Conservation (phyloP, 2,329 filamentous ascomycete species). For the Colletotrichum godetiae region DNA sequence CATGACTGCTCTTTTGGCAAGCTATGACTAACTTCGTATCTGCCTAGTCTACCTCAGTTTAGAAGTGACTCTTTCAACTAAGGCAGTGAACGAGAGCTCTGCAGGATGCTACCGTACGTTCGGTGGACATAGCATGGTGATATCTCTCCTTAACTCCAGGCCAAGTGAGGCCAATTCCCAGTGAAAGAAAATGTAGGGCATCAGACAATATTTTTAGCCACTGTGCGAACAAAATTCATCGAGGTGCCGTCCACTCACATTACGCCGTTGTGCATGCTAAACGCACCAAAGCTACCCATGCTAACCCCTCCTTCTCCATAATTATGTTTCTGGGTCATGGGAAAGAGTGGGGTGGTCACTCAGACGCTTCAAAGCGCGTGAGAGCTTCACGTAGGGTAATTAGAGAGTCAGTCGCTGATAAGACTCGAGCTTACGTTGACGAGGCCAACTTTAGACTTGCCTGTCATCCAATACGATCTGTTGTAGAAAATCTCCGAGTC, state of each 20-base stretch:
- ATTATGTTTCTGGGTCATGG: neutral
- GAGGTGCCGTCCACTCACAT: neutral
- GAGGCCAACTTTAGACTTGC: neutral
- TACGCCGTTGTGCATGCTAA: neutral
- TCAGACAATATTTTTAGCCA: neutral
- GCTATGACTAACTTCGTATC: neutral
- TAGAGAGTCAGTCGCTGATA: neutral
- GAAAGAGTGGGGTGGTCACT: no score
- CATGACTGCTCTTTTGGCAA: neutral
- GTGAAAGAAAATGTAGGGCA: neutral
- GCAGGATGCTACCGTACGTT: neutral
- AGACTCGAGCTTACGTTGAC: neutral
- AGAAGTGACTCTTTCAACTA: neutral
- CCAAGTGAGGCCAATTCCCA: neutral
- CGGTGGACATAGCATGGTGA: neutral
- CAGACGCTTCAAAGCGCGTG: neutral
- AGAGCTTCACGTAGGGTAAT: neutral
- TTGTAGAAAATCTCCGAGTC: no score
- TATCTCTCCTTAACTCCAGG: neutral
- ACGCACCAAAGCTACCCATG: constrained; percentile 6
- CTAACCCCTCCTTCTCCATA: neutral
- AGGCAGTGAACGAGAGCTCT: neutral
- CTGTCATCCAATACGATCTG: no score
- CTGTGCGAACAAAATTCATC: constrained; percentile 1
- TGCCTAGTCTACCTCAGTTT: neutral